A percentile compares a stretch with the other conserved stretches of the same genome.
Conservation (phyloP, 768 basidiomycete species). For the Leccinum broughii region DNA sequence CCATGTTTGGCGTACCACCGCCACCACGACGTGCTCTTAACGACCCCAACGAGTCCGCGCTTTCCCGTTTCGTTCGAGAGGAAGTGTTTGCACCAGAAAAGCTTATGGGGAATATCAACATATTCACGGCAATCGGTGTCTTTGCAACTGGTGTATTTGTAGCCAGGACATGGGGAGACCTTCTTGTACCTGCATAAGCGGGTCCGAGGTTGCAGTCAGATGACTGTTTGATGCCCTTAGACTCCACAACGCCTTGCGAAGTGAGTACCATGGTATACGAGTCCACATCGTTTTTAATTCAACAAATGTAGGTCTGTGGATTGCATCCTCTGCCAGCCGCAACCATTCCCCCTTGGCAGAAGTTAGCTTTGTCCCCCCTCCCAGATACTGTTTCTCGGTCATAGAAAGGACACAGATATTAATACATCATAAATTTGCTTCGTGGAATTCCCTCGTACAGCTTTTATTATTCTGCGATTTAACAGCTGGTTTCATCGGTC, state of each 20-base stretch:
- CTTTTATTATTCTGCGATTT: background rate
- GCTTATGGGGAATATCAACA: conserved; percentile 69
- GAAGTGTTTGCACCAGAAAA: conserved; percentile 76
- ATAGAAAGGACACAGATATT: conserved; percentile 17
- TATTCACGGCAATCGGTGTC: conserved; percentile 61
- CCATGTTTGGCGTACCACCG: conserved; percentile 48
- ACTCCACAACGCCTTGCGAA: background rate
- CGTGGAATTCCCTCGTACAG: conserved; percentile 9
- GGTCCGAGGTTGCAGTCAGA: background rate
- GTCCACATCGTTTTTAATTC: background rate
- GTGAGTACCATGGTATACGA: conserved; percentile 7
- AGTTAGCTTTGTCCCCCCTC: conserved; percentile 19
- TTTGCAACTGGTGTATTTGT: conserved; percentile 72
- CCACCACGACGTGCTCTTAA: conserved; percentile 44
- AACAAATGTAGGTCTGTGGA: conserved; percentile 2
- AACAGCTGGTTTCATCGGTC: background rate
- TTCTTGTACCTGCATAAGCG: conserved; percentile 63
- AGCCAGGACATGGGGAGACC: conserved; percentile 75
- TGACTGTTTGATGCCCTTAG: background rate
- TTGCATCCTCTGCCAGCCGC: conserved; percentile 5
- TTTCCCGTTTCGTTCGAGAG: conserved; percentile 55
- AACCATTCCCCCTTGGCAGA: conserved; percentile 9
- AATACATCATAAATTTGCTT: conserved; percentile 16
- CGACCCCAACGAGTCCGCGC: conserved; percentile 64
- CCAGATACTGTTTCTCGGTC: conserved; percentile 21